These are phyloP conservation scores for Aspergillus sp. DNA, from an alignment of 2,329 filamentous ascomycete species.

Conservation along the genomic window DNA sequence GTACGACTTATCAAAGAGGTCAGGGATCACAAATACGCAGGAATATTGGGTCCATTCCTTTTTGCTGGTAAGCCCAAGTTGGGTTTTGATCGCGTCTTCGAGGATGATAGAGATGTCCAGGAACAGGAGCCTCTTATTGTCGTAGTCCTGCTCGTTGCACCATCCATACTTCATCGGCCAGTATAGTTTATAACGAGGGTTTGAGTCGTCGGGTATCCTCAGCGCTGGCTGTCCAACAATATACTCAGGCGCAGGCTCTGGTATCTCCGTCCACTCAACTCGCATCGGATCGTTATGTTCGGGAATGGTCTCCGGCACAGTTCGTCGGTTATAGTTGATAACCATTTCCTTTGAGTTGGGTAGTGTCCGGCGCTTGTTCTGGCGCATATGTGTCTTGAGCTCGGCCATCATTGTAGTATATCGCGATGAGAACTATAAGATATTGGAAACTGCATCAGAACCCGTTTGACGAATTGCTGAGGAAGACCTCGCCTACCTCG, in stretches of 20 bases:
- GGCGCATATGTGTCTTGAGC: conserved; percentile 86
- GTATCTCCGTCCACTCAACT: conserved; percentile 92
- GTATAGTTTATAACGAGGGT: conserved; percentile 86
- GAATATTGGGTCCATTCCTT: conserved; percentile 89
- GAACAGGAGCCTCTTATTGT: conserved; percentile 76
- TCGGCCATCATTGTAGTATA: conserved; percentile 85
- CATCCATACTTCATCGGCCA: conserved; percentile 88
- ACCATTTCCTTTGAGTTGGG: conserved; percentile 98
- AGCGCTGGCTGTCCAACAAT: conserved; percentile 82
- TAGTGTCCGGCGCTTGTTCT: conserved; percentile 90
- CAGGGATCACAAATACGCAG: conserved; percentile 95
- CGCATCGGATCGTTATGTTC: conserved; percentile 94
- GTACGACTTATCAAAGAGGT: conserved; percentile 93
- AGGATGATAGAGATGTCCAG: conserved; percentile 87
- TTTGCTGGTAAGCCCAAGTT: conserved; percentile 76
- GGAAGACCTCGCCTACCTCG: conserved; percentile 60
- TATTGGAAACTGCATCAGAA: background rate
- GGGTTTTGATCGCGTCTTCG: conserved; percentile 82
- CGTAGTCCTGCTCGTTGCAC: conserved; percentile 89
- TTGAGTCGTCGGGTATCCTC: conserved; percentile 85
- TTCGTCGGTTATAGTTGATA: conserved; percentile 88
- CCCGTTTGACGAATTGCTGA: background rate
- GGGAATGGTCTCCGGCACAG: conserved; percentile 81
- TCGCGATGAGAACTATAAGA: conserved; percentile 59
- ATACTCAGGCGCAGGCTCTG: conserved; percentile 69